These are phyloP conservation scores for Daedaleopsis nitida DNA, from an alignment of 768 basidiomycete species.

Conservation along the genomic window DNA sequence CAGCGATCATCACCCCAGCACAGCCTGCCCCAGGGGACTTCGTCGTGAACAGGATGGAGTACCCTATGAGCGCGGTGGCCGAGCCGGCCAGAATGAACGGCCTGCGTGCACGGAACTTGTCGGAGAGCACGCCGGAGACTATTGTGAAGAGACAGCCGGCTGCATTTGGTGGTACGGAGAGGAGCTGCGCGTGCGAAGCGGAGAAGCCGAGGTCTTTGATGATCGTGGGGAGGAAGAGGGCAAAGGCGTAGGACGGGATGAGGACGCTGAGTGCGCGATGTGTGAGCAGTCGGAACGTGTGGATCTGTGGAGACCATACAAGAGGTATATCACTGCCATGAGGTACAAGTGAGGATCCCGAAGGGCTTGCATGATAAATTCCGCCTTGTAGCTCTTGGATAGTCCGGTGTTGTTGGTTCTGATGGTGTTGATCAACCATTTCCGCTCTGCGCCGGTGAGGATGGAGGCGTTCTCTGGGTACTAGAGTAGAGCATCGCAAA, in stretches of 20 bases:
- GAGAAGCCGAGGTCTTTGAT: constrained; percentile 60
- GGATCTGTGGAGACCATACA: too few relatives aligned
- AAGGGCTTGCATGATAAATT: constrained; percentile 13
- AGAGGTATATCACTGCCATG: constrained; percentile 10
- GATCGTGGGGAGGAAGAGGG: constrained; percentile 71
- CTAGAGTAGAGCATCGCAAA: too few relatives aligned
- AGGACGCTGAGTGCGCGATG: constrained; percentile 4
- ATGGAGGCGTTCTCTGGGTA: constrained; percentile 14
- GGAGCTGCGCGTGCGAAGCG: constrained; percentile 53
- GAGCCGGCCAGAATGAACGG: constrained; percentile 12
- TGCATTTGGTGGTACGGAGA: constrained; percentile 51
- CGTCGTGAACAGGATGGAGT: constrained; percentile 5
- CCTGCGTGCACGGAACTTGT: constrained; percentile 3
- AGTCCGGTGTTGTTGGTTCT: constrained; percentile 6
- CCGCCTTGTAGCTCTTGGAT: constrained; percentile 7
- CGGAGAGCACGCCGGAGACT: constrained; percentile 8
- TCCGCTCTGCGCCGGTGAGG: constrained; percentile 8
- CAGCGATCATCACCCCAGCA: constrained; percentile 49
- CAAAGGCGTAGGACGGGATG: constrained; percentile 38
- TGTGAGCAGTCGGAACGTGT: too few relatives aligned
- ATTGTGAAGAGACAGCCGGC: constrained; percentile 8
- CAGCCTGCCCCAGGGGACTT: constrained; percentile 35
- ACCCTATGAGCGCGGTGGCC: constrained; percentile 9
- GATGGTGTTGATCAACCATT: constrained; percentile 12
- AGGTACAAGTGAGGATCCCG: constrained; percentile 8